These are phyloP conservation scores for Arachnopeziza araneosa DNA, from an alignment of 2,329 filamentous ascomycete species.

Conservation along the genomic window DNA sequence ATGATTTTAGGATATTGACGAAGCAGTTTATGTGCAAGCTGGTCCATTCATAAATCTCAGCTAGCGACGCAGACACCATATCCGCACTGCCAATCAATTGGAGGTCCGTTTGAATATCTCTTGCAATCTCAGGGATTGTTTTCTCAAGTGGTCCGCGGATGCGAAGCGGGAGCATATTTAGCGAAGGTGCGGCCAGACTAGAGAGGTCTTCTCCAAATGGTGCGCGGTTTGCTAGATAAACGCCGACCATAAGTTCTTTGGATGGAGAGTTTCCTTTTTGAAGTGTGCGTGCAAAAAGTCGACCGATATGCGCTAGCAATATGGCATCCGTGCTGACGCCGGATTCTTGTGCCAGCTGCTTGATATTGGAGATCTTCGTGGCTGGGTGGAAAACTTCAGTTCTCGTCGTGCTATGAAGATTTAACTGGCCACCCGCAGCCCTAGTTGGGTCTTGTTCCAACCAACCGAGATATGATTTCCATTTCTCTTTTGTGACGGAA, in stretches of 20 bases:
- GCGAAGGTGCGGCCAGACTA: constrained; percentile 57
- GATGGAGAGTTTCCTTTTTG: background rate
- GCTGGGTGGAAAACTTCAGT: constrained; percentile 41
- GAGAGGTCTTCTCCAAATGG: constrained; percentile 45
- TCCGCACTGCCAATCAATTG: constrained; percentile 48
- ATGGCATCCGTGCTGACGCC: constrained; percentile 68
- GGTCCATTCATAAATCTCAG: constrained; percentile 72
- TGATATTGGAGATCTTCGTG: constrained; percentile 40
- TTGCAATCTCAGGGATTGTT: constrained; percentile 46
- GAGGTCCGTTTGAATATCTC: constrained; percentile 62
- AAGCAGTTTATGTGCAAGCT: constrained; percentile 64
- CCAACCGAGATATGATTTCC: constrained; percentile 35
- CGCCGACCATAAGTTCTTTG: constrained; percentile 57
- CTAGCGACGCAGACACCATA: constrained; percentile 56
- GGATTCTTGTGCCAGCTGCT: constrained; percentile 37
- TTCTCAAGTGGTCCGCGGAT: constrained; percentile 37
- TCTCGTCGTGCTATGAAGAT: constrained; percentile 13
- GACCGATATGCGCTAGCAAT: constrained; percentile 68
- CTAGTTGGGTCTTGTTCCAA: constrained; percentile 29
- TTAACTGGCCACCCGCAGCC: background rate
- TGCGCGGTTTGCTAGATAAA: constrained; percentile 78
- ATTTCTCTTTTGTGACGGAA: constrained; percentile 35
- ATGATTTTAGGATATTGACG: constrained; percentile 67
- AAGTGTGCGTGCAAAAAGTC: constrained; percentile 24
- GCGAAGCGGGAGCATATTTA: constrained; percentile 71